Evolutionary conservation across 2,329 filamentous ascomycete species (phyloP), one percentile per base, ranked within the genome.

Genomic region (Penicillium brasilianum): DNA sequence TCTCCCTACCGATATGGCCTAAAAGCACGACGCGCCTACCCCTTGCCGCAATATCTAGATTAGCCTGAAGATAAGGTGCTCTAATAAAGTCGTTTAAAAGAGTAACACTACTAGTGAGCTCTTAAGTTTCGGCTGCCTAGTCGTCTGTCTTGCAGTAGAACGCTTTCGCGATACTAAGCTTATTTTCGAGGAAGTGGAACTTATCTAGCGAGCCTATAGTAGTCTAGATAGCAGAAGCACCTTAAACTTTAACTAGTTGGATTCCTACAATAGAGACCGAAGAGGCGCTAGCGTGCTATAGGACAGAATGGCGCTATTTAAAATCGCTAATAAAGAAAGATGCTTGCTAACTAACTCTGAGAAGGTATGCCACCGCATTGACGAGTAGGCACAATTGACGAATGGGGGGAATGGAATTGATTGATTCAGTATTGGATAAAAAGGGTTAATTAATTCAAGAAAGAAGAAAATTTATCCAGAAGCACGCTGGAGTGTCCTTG

Each of bases 201-300:
- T 97, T 98, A 54, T 90, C 90, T 64, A 91, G 85, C 3, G 87
- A 87, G 5, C 92, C 88, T 0, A 91, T 91, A 0, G 94, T 97
- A 2, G 92, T 91, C 74, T 88, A 97, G 53, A 97, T 84, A 7
- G 84, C 85, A 2, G 82, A 82, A 0, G 93, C 92, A 0, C 88
- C 87, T 14, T 88, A 88, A 18, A 84, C 84, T 62, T 81, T 83
- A 3, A 87, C 84, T 20, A 97, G 85, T 80, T 97, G 94, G 70
- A 96, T 93, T 0, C 93, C 94, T 0, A 93, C 87, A 66, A 97
- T 93, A 39, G 89, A 88, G n/a, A n/a, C n/a, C n/a, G n/a, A n/a
- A n/a, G 89, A 93, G 1, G 94, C 94, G 52, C 93, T 94, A 0
- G 94, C 94, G 75, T 98, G 94, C 91, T 93, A 97, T 44, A 98